phyloP scores from a whole-genome alignment of 2,329 filamentous ascomycete genomes.

The Alternaria hordeiaustralica region DNA sequence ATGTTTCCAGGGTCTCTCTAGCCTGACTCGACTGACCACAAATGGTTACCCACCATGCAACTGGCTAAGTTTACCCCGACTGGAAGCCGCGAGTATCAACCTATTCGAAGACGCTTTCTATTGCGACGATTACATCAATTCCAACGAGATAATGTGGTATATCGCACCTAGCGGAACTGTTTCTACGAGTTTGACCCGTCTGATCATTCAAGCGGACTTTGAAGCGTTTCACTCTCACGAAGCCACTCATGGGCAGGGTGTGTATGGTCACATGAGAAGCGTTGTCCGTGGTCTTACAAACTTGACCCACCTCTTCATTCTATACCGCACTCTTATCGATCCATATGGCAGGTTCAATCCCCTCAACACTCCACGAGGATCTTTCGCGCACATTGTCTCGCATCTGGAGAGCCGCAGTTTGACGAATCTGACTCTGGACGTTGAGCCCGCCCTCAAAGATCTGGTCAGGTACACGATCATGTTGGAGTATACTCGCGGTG shows the following conservation, averaged over 20 bases:
- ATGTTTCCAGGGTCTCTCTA: not conserved
- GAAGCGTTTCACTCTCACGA: not conserved
- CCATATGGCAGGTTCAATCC: not conserved
- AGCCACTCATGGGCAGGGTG: not conserved
- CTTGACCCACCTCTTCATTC: not conserved
- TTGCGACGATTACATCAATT: no score
- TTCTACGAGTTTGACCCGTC: not conserved
- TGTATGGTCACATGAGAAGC: not conserved
- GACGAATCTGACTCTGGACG: not conserved
- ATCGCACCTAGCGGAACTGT: not conserved
- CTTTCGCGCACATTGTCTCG: not conserved
- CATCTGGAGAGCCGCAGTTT: not conserved
- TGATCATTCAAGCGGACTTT: not conserved
- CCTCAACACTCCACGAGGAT: not conserved
- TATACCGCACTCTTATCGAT: not conserved
- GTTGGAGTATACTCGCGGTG: not conserved
- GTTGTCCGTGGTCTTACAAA: not conserved
- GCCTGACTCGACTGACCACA: not conserved
- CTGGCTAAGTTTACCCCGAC: not conserved
- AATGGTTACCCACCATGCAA: not conserved
- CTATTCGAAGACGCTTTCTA: not conserved
- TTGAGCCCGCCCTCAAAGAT: not conserved
- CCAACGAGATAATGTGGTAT: not conserved
- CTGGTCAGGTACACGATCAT: not conserved
- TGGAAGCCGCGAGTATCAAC: not conserved